Percentiles rank a stretch among this genome's conserved stretches.
Conservation (phyloP, 805 yeast genomes). For the Starmerella powellii region DNA sequence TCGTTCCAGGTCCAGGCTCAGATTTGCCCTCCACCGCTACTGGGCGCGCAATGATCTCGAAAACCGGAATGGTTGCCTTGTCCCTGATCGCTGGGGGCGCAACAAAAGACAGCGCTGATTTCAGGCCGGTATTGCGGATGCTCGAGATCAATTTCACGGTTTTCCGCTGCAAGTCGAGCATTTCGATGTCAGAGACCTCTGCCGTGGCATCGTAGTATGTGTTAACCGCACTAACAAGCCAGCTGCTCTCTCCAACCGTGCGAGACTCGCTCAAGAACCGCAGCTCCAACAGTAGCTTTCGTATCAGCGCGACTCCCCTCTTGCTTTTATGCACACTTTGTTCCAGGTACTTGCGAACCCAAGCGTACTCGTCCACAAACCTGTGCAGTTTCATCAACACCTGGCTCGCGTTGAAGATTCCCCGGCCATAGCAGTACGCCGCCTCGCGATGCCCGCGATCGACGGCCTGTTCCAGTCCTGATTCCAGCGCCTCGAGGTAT, state of each 20-base stretch:
- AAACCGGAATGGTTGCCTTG: conserved; percentile 4
- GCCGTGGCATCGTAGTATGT: conserved; percentile 24
- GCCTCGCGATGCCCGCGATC: conserved; percentile 7
- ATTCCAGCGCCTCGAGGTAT: not conserved
- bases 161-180: conserved; percentile 23
- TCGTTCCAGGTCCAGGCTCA: conserved; percentile 7
- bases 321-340: conserved; percentile 19
- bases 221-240: conserved; percentile 23
- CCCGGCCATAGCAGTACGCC: conserved; percentile 22
- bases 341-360: conserved; percentile 19
- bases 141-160: conserved; percentile 17
- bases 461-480: not conserved
- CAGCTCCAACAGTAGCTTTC: conserved; percentile 24
- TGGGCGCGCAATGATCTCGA: conserved; percentile 10
- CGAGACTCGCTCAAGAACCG: conserved; percentile 14
- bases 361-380: conserved; percentile 20
- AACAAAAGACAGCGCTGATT: conserved; percentile 16
- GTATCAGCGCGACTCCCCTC: conserved; percentile 19
- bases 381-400: conserved; percentile 18
- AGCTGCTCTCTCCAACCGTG: conserved; percentile 19
- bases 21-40: not conserved
- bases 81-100: not conserved
- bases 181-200: conserved; percentile 18
- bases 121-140: conserved; percentile 15
- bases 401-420: conserved; percentile 18